phyloP scores from a whole-genome alignment of 1,139 yeast species.

The Hyphopichia burtonii region DNA sequence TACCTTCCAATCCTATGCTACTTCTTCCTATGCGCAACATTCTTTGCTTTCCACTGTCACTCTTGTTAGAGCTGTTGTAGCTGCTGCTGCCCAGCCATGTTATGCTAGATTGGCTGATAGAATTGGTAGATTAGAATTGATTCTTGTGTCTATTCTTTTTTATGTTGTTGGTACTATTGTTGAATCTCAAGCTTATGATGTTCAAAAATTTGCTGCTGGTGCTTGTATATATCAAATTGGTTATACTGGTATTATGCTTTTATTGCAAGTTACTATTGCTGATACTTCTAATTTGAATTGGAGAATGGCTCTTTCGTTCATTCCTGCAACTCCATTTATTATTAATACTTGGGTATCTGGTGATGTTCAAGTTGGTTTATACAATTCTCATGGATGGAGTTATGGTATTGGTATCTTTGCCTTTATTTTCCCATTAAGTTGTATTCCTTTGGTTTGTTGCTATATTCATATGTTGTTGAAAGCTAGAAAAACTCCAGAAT shows the following conservation, averaged over 20 bases:
- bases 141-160: slow-evolving; percentile 53
- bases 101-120: slow-evolving; percentile 70
- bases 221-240: slow-evolving; percentile 71
- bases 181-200: slow-evolving; percentile 65
- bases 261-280: slow-evolving; percentile 57
- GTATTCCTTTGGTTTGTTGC: slow-evolving; percentile 56
- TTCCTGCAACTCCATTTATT: slow-evolving; percentile 64
- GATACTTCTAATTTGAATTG: slow-evolving; percentile 69
- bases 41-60: slow-evolving; percentile 65
- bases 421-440: slow-evolving; percentile 63
- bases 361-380: slow-evolving; percentile 34
- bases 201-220: slow-evolving; percentile 71
- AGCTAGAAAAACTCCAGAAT: slow-evolving; percentile 53
- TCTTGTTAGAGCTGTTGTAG: slow-evolving; percentile 61
- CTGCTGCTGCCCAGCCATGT: slow-evolving; percentile 71
- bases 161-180: slow-evolving; percentile 71
- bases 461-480: slow-evolving; percentile 53
- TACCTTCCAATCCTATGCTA: slow-evolving; percentile 52
- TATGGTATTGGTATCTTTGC: slow-evolving; percentile 85
- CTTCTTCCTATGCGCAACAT: slow-evolving; percentile 55
- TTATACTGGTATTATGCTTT: slow-evolving; percentile 59
- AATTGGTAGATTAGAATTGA: slow-evolving; percentile 64
- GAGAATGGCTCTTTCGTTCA: slow-evolving; percentile 62
- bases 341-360: slow-evolving; percentile 80
- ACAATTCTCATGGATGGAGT: slow-evolving; percentile 46